phyloP scores from a whole-genome alignment of 305 asterid genomes.

The Rubia tinctorum region DNA sequence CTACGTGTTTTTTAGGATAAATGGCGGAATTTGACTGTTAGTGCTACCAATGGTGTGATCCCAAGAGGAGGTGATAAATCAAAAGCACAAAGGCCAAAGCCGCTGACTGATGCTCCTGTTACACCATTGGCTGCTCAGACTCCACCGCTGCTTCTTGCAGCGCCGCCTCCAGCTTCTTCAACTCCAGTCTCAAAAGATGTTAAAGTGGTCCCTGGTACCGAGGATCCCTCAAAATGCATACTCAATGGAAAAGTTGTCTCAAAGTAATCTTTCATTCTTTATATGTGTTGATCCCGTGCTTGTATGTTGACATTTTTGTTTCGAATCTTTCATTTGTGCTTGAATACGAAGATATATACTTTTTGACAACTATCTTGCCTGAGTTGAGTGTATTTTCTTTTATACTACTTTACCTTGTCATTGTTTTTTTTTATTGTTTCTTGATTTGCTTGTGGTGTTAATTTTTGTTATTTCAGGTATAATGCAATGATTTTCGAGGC shows the following conservation, averaged over 20 bases:
- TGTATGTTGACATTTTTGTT: neutral
- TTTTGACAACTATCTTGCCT: neutral
- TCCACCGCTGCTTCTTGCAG: neutral
- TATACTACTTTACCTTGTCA: neutral
- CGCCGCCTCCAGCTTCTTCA: slow-evolving; percentile 29
- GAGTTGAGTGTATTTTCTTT: neutral
- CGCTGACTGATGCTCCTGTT: slow-evolving; percentile 45
- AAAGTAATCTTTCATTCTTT: slow-evolving; percentile 34
- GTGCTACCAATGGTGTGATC: slow-evolving; percentile 67
- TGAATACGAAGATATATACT: neutral
- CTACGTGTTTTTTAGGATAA: slow-evolving; percentile 54
- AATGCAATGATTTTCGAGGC: slow-evolving; percentile 69
- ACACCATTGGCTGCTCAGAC: slow-evolving; percentile 38
- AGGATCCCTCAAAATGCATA: slow-evolving; percentile 50
- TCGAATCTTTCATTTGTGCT: neutral
- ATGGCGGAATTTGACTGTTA: slow-evolving; percentile 85
- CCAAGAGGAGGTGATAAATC: slow-evolving; percentile 57
- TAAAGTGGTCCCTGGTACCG: slow-evolving; percentile 37
- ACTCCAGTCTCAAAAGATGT: slow-evolving; percentile 47
- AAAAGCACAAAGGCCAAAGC: slow-evolving; percentile 49
- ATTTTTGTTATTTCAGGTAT: slow-evolving; percentile 46
- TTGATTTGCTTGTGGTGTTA: slow-evolving; percentile 13
- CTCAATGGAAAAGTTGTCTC: slow-evolving; percentile 67
- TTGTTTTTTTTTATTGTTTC: neutral
- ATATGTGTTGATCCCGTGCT: neutral